Conservation (phyloP, 2,329 filamentous ascomycete species). For the Fusarium sp. region DNA sequence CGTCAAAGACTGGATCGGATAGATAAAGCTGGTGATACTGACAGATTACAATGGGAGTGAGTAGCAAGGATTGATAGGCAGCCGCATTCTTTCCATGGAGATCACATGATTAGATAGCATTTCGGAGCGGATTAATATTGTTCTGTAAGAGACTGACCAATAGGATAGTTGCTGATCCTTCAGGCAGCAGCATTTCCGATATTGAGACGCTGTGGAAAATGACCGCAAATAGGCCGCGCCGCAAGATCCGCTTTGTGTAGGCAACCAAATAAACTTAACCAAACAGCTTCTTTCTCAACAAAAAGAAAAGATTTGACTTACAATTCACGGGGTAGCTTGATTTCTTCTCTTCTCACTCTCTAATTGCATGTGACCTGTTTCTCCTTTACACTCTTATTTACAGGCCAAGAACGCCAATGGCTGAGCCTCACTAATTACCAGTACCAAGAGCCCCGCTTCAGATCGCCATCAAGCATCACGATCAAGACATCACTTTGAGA, state of each 20-base stretch:
- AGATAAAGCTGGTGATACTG: conserved; percentile 13
- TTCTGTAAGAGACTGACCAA: conserved; percentile 15
- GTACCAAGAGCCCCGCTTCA: conserved; percentile 33
- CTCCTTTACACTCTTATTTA: background rate
- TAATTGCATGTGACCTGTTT: conserved; percentile 12
- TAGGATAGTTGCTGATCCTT: conserved; percentile 27
- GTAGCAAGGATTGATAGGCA: conserved; percentile 30
- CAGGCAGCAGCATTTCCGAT: conserved; percentile 47
- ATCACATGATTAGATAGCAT: conserved; percentile 8
- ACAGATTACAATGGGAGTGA: background rate
- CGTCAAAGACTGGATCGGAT: conserved; percentile 8
- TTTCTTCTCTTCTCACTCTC: background rate
- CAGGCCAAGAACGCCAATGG: conserved; percentile 17
- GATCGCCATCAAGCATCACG: conserved; percentile 29
- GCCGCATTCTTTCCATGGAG: conserved; percentile 6
- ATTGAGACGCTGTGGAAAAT: conserved; percentile 36
- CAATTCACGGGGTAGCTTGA: background rate
- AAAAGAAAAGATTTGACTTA: conserved; percentile 27
- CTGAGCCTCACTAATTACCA: conserved; percentile 32
- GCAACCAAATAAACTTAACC: conserved; percentile 45
- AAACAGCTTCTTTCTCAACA: conserved; percentile 32
- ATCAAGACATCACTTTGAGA: conserved; percentile 24
- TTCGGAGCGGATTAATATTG: background rate
- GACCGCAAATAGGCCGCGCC: conserved; percentile 45
- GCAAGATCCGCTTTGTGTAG: conserved; percentile 48